These are phyloP conservation scores for Acanthochlamys bracteata DNA, from an alignment of 106 monocot species.

Conservation along the genomic window DNA sequence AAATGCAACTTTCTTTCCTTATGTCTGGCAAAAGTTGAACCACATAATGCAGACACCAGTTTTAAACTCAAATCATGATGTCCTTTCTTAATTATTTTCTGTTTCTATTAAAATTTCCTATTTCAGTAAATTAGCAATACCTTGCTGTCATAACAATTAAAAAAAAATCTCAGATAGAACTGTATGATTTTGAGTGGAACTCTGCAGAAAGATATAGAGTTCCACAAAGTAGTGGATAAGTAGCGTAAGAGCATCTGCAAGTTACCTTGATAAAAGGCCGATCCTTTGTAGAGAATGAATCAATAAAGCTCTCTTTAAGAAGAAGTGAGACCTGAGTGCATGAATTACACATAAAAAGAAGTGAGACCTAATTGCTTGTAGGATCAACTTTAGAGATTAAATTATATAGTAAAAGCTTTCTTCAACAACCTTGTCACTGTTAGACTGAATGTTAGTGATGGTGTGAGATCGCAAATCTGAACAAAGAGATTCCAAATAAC, in stretches of 20 bases:
- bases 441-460: slow-evolving; percentile 51
- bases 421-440: slow-evolving; percentile 50
- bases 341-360: background rate
- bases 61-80: no score
- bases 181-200: background rate
- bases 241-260: background rate
- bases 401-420: background rate
- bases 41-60: no score
- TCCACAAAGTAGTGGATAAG: background rate
- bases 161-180: background rate
- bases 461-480: slow-evolving; percentile 45
- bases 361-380: no score
- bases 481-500: slow-evolving; percentile 53
- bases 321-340: slow-evolving; percentile 56
- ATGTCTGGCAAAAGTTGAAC: no score
- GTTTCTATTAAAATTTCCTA: no score
- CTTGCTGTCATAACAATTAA: no score
- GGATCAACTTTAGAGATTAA: background rate
- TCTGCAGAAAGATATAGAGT: background rate
- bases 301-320: slow-evolving; percentile 70
- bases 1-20: no score
- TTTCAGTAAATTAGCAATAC: no score
- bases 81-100: no score
- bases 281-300: slow-evolving; percentile 56
- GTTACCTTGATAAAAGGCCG: slow-evolving; percentile 60